phyloP scores from a whole-genome alignment of 345 rosid genomes.

The Carallia brachiata region DNA sequence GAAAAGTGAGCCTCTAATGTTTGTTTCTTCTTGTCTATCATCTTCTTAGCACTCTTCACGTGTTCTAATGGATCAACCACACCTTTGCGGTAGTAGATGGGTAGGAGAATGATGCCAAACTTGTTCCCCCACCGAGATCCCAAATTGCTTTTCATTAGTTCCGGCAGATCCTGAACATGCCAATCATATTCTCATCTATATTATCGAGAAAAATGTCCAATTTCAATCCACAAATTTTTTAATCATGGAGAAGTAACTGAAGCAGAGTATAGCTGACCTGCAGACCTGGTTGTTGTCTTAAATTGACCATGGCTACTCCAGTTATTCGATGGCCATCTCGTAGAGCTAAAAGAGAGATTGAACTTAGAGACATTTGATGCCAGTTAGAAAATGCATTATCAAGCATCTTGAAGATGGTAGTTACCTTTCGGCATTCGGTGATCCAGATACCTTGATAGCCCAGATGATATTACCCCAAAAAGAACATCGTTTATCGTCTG shows the following conservation, averaged over 20 bases:
- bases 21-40: conserved; percentile 52
- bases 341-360: conserved; percentile 28
- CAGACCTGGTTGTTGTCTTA: conserved; percentile 44
- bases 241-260: too few species aligned
- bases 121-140: conserved; percentile 51
- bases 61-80: conserved; percentile 34
- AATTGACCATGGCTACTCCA: conserved; percentile 59
- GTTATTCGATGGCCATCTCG: conserved; percentile 38
- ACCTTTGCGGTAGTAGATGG: conserved; percentile 33
- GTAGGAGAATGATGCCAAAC: conserved; percentile 52
- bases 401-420: neutral
- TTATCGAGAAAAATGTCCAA: neutral
- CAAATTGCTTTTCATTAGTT: conserved; percentile 32
- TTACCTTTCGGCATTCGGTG: conserved; percentile 45
- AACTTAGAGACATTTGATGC: neutral
- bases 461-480: conserved; percentile 46
- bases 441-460: conserved; percentile 51
- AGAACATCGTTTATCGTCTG: conserved; percentile 73
- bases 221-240: too few species aligned
- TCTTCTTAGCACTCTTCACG: conserved; percentile 47
- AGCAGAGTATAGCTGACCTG: conserved; percentile 28
- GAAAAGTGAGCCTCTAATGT: conserved; percentile 53
- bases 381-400: neutral
- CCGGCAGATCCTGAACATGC: conserved; percentile 34
- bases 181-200: neutral